Evolutionary conservation across 441 rosid genomes (phyloP).

Genomic region (Francoa sonchifolia): DNA sequence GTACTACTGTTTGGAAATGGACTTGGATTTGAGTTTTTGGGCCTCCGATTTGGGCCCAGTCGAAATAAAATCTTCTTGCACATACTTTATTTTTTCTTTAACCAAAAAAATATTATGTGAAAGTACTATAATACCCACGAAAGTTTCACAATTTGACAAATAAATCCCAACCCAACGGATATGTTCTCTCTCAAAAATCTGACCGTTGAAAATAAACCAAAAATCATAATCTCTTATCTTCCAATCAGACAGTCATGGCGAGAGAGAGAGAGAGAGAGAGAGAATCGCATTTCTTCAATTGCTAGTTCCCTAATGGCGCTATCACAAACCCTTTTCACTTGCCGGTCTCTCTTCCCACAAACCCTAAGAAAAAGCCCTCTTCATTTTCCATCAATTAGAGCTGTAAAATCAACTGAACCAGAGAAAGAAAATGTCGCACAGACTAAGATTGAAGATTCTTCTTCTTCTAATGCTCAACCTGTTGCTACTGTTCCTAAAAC

Average conservation of each 20-base stretch:
- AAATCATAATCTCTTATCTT: slow-evolving; percentile 12
- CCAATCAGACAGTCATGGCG: neutral
- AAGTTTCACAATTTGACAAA: too few species aligned
- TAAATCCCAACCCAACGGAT: too few species aligned
- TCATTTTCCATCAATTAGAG: slow-evolving; percentile 19
- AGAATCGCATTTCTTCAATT: slow-evolving; percentile 23
- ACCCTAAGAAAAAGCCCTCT: slow-evolving; percentile 13
- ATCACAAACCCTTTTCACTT: slow-evolving; percentile 24
- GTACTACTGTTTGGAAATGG: too few species aligned
- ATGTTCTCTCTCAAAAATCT: slow-evolving; percentile 6
- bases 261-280: neutral
- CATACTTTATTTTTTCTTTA: too few species aligned
- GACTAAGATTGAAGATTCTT: slow-evolving; percentile 18
- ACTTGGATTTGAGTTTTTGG: too few species aligned
- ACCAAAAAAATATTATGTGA: too few species aligned
- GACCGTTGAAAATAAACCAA: slow-evolving; percentile 11
- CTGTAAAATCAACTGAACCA: slow-evolving; percentile 29
- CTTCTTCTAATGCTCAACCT: slow-evolving; percentile 28
- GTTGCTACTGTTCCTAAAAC: slow-evolving; percentile 19
- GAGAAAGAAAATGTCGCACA: slow-evolving; percentile 29
- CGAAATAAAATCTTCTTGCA: too few species aligned
- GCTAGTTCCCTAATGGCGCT: slow-evolving; percentile 40
- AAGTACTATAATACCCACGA: too few species aligned
- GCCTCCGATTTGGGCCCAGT: too few species aligned
- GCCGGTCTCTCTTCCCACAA: slow-evolving; percentile 18